Conservation (phyloP, 2,329 filamentous ascomycete species). For the Chrysoporthe deuterocubensis region DNA sequence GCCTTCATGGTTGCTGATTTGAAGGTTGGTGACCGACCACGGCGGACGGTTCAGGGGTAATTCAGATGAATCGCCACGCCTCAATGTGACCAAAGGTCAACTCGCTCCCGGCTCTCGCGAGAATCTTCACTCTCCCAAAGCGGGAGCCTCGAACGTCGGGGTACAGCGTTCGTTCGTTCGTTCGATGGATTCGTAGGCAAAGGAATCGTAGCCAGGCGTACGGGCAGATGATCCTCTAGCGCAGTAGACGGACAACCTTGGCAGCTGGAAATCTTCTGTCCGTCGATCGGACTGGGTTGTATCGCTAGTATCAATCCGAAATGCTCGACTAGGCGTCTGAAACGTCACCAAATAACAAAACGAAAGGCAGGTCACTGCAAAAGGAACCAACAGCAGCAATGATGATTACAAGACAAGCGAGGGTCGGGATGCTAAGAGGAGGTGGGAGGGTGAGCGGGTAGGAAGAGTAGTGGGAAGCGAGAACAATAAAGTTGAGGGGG, state of each 20-base stretch:
- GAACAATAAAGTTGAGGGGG: slow-evolving; percentile 19
- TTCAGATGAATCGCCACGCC: background rate
- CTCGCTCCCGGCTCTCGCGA: background rate
- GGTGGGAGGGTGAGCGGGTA: slow-evolving; percentile 5
- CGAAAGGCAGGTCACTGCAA: slow-evolving; percentile 16
- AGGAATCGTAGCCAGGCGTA: background rate
- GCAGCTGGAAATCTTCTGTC: slow-evolving; percentile 11
- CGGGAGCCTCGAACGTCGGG: background rate
- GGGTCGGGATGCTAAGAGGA: slow-evolving; percentile 15
- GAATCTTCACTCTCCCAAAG: background rate
- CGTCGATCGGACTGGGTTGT: slow-evolving; percentile 7
- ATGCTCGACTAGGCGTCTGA: slow-evolving; percentile 1
- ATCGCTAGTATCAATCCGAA: background rate
- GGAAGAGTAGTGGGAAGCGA: slow-evolving; percentile 6
- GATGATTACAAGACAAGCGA: slow-evolving; percentile 15
- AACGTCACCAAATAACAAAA: slow-evolving; percentile 12
- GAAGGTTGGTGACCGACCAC: slow-evolving; percentile 12
- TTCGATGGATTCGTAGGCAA: slow-evolving; percentile 4
- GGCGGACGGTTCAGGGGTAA: slow-evolving; percentile 17
- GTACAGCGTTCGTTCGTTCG: background rate
- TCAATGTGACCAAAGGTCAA: background rate
- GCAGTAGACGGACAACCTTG: slow-evolving; percentile 13
- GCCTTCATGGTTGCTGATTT: slow-evolving; percentile 51
- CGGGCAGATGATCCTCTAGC: background rate
- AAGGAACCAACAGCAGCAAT: slow-evolving; percentile 13